Evolutionary conservation across 2,329 filamentous ascomycete species (phyloP).

Genomic region (Westerdykella aurantiaca): DNA sequence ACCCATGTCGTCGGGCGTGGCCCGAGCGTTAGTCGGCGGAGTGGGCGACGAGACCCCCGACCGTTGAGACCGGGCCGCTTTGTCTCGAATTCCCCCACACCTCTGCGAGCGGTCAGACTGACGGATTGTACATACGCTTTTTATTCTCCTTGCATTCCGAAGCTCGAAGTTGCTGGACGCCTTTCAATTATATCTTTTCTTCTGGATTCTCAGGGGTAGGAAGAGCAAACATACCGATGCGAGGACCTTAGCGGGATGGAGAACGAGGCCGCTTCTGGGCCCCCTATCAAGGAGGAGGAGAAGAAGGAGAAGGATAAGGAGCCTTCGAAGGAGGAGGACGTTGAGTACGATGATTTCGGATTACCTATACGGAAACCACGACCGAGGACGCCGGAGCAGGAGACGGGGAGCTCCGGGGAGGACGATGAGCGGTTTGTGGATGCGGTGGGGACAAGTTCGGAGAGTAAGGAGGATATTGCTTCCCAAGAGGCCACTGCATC

Average conservation of each 20-base stretch:
- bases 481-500: conserved; percentile 15
- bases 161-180: too few relatives aligned
- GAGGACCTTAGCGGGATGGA: conserved; percentile 12
- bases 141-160: too few relatives aligned
- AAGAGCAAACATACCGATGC: conserved; percentile 4
- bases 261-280: conserved; percentile 16
- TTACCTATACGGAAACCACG: conserved; percentile 54
- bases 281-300: conserved; percentile 16
- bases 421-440: conserved; percentile 26
- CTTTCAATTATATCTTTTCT: too few relatives aligned
- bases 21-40: too few relatives aligned
- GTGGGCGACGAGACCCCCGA: too few relatives aligned
- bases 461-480: conserved; percentile 22
- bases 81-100: too few relatives aligned
- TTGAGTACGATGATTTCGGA: conserved; percentile 65
- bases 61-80: too few relatives aligned
- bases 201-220: too few relatives aligned
- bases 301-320: conserved; percentile 8
- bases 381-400: conserved; percentile 22
- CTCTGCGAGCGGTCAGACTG: too few relatives aligned
- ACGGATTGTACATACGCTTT: too few relatives aligned
- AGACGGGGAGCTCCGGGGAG: conserved; percentile 18
- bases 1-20: too few relatives aligned
- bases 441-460: conserved; percentile 19
- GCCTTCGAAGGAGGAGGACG: conserved; percentile 10